Base-by-base conservation (phyloP, 495 filamentous ascomycete genomes). In the Penicillium verhagenii region DNA sequence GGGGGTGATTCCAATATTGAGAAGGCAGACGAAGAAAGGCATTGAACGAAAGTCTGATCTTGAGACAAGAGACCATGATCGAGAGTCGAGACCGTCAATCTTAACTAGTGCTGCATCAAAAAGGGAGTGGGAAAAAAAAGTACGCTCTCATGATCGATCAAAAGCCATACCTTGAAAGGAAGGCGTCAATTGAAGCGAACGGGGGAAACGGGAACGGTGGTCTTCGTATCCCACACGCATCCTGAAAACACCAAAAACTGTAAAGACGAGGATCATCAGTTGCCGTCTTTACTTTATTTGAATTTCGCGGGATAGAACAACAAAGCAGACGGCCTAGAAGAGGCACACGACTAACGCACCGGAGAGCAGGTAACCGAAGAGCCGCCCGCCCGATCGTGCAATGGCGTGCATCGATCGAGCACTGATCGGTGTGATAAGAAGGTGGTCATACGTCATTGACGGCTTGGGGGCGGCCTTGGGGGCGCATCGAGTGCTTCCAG, bases 201-300 rank as follows among this genome's bases (percentile, higher is more conserved):
- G 20, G 23, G 31, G 21, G n/a, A n/a, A n/a, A n/a, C n/a, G n/a
- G n/a, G n/a, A n/a, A n/a, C n/a, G n/a, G 18, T n/a, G 35, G 31
- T 44, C 35, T 42, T 58, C 54, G 60, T 58, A 60, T 59, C 37
- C 31, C n/a, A 46, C 47, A 51, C 14, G 35, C 29, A 52, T 50
- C 23, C 8, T 46, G 43, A n/a, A 38, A n/a, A n/a, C n/a, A n/a
- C n/a, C n/a, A n/a, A n/a, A n/a, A n/a, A n/a, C n/a, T n/a, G n/a
- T n/a, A n/a, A n/a, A 23, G 4, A 42, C 38, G 46, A 28, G 50
- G 58, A 52, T 52, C 38, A 45, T 62, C 47, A n/a, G 33, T 51
- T 47, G 45, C 51, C 52, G 33, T 25, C 31, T n/a, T n/a, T 50
- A 60, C 62, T 65, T 48, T 60, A 67, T 56, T 58, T 65, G 54